Evolutionary conservation across 768 basidiomycete species (phyloP), one percentile per base, ranked within the genome.

Genomic region (Amanita subjunquillea): DNA sequence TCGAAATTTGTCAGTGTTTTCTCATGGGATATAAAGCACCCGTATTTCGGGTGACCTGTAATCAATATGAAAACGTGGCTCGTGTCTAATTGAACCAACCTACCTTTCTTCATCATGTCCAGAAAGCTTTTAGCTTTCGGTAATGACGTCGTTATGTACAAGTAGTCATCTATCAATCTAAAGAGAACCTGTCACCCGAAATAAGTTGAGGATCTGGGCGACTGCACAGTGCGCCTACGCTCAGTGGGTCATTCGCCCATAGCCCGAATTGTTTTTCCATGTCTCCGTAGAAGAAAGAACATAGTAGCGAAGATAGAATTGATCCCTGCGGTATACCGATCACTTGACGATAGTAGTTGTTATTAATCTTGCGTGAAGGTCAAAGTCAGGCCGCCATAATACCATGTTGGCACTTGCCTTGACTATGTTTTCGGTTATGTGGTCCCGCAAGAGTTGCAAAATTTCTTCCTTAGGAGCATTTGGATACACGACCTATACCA

Each of bases 321-420:
- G 94, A 97, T 20, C 96, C 96, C 66, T 99, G 96, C 1, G 96
- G 95, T 22, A 99, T 99, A 2, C 96, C 96, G 27, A 90, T 79
- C n/a, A 77, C 79, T 65, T 99, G 96, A 10, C 86, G 82, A 63
- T 86, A 95, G 61, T 85, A 91, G 39, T 77, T 67, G n/a, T 69
- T 59, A 1, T 87, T 89, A 49, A 96, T 92, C 91, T 95, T 57
- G 32, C 23, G 37, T 30, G 37, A 32, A 55, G 30, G 40, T 40
- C 37, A 55, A 45, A 57, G 25, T 39, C 17, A 40, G 22, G 55
- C 10, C 15, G 3, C 10, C 15, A 23, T 2, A 39, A 37, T 46
- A 46, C 53, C 32, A 29, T 38, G 10, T 29, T 15, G 41, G 20
- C n/a, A 42, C 54, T 10, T 54, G 83, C 92, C 73, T 92, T 95